These are phyloP conservation scores for Saposhnikovia divaricata DNA, from an alignment of 129 eudicot genomes.

Conservation along the genomic window DNA sequence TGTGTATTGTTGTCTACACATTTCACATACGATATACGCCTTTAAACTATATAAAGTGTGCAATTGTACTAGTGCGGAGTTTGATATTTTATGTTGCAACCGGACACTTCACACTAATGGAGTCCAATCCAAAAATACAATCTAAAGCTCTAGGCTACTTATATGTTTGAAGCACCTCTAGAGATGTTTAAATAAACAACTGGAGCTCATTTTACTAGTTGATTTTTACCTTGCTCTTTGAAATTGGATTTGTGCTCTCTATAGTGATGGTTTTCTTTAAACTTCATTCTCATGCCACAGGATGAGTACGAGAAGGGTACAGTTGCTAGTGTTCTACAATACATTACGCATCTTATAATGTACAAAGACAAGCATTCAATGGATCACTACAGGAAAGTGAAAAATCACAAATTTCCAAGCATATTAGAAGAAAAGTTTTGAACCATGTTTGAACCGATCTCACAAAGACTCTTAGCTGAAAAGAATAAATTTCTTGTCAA, in stretches of 20 bases:
- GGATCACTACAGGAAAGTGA: conserved; percentile 55
- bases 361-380: conserved; percentile 58
- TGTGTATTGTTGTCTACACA: neutral
- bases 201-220: neutral
- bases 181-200: neutral
- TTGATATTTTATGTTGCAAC: neutral
- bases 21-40: neutral
- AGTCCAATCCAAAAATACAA: neutral
- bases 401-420: conserved; percentile 51
- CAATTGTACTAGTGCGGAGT: neutral
- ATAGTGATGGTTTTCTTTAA: no score
- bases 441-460: conserved; percentile 39
- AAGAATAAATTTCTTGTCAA: conserved; percentile 56
- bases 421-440: conserved; percentile 49
- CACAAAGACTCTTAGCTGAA: conserved; percentile 49
- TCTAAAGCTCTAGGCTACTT: neutral
- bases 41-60: neutral
- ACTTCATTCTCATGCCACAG: conserved; percentile 28
- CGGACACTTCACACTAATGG: neutral
- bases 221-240: neutral
- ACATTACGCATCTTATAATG: conserved; percentile 67
- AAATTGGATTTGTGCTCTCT: neutral
- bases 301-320: conserved; percentile 40
- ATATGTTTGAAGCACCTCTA: neutral
- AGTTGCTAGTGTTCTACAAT: conserved; percentile 60